phyloP scores from a whole-genome alignment of 2,329 filamentous ascomycete genomes.

The Coniella lustricola region DNA sequence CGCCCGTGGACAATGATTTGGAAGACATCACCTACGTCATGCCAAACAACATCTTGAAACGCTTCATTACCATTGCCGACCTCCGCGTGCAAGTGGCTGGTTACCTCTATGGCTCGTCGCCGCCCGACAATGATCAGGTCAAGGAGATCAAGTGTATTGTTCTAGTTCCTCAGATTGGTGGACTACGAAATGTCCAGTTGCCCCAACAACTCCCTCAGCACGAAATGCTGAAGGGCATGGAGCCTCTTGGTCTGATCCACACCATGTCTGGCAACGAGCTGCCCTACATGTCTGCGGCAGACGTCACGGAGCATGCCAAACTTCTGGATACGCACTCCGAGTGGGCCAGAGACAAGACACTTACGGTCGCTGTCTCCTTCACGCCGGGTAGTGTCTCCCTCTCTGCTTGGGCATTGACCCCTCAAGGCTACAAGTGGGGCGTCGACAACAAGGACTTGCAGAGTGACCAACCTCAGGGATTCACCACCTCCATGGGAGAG shows the following conservation, averaged over 20 bases:
- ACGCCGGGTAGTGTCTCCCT: constrained; percentile 94
- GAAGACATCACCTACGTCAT: constrained; percentile 95
- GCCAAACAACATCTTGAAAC: constrained; percentile 97
- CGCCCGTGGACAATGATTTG: constrained; percentile 84
- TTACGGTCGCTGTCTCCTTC: constrained; percentile 93
- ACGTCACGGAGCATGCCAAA: constrained; percentile 89
- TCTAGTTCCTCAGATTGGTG: constrained; percentile 95
- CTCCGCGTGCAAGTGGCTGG: constrained; percentile 93
- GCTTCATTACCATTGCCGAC: constrained; percentile 96
- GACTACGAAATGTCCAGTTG: constrained; percentile 83
- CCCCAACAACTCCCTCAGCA: constrained; percentile 87
- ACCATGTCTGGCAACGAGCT: constrained; percentile 92
- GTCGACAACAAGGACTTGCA: constrained; percentile 89
- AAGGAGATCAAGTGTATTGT: constrained; percentile 97
- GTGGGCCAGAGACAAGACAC: constrained; percentile 82
- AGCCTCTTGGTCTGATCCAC: constrained; percentile 91
- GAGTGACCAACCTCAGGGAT: constrained; percentile 90
- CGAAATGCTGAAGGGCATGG: constrained; percentile 77
- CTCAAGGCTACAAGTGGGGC: constrained; percentile 92
- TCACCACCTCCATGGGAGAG: constrained; percentile 84
- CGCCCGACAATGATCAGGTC: constrained; percentile 89
- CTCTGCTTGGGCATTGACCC: constrained; percentile 87
- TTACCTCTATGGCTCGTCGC: constrained; percentile 88
- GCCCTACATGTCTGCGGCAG: constrained; percentile 90
- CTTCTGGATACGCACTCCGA: constrained; percentile 74